Base-by-base conservation (phyloP, 192 early-diverging fungal species). In the Spizellomyces sp. region DNA sequence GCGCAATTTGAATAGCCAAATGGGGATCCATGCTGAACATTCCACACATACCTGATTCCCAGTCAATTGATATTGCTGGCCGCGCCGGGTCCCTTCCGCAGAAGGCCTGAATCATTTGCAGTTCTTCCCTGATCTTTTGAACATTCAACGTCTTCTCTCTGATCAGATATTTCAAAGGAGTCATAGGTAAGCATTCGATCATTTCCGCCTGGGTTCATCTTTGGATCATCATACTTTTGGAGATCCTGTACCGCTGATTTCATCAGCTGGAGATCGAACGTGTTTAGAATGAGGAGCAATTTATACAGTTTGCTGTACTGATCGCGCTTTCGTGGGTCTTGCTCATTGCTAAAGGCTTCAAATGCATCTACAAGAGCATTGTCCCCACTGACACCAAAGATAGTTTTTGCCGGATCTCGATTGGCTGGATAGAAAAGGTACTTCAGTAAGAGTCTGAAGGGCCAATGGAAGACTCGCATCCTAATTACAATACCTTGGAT, bases 61-160 rank as follows among this genome's bases (percentile, higher is more conserved):
- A 89, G 41, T 81, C 71, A 62, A 88, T 88, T 5, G 72, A 75
- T 1, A 75, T 9, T 12, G 88, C 63, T 6, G 86, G 87, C 47
- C 54, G 48, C 44, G 73, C 52, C 10, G 17, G 22, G 14, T 84
- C 81, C 5, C 45, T 63, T 15, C 81, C 80, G 58, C 74, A 73
- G 66, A 87, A 87, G 17, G 79, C 66, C 48, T 81, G 76, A 10
- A 87, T 69, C 85, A 87, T 87, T 58, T 83, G 75, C 4, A 83
- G 62, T 67, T 87, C 82, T 42, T 84, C 73, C 8, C 80, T 67
- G 41, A 84, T 77, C 70, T 83, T 83, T 6, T 78, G 67, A 45
- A 87, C 76, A 64, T 79, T 73, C 21, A 84, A 59, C 27, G 63
- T 64, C 58, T 78, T 79, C 42, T 80, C 79, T 48, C 81, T 84